Percentiles rank a stretch among this genome's conserved stretches.
These are phyloP conservation scores for Oenanthe sinensis DNA, from an alignment of 129 eudicot genomes.

Conservation along the genomic window DNA sequence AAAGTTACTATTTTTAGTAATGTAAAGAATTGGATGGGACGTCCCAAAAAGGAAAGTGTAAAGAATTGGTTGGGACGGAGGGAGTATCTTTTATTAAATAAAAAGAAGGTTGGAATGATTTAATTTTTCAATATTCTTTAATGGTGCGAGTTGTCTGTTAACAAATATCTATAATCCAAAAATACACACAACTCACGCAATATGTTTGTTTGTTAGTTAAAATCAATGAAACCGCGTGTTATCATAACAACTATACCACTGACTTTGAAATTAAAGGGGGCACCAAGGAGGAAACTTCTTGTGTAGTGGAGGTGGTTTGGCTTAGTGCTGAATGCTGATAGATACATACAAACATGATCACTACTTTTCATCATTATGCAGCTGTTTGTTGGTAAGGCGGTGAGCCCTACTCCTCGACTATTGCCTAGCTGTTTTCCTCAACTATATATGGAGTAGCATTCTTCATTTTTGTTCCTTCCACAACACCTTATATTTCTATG, in stretches of 20 bases:
- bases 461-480: not conserved
- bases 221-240: constrained; percentile 9
- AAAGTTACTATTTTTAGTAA: too few species aligned
- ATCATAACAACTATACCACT: not conserved
- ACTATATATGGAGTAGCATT: not conserved
- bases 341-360: too few species aligned
- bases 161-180: not conserved
- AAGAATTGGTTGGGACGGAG: too few species aligned
- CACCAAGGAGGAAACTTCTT: not conserved
- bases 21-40: too few species aligned
- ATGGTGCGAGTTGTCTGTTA: not conserved
- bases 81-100: too few species aligned
- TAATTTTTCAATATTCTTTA: too few species aligned
- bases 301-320: too few species aligned
- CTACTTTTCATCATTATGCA: not conserved
- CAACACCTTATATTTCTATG: not conserved
- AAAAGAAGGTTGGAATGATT: too few species aligned
- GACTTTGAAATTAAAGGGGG: not conserved
- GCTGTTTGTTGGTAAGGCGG: not conserved
- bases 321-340: not conserved
- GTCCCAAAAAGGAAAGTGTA: too few species aligned
- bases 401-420: constrained; percentile 10
- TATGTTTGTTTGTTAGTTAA: not conserved
- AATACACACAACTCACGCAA: not conserved
- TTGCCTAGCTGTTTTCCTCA: constrained; percentile 20